Evolutionary conservation across 805 yeast species (phyloP), one percentile per base, ranked within the genome.

Genomic region (Teunomyces aglyptinius): DNA sequence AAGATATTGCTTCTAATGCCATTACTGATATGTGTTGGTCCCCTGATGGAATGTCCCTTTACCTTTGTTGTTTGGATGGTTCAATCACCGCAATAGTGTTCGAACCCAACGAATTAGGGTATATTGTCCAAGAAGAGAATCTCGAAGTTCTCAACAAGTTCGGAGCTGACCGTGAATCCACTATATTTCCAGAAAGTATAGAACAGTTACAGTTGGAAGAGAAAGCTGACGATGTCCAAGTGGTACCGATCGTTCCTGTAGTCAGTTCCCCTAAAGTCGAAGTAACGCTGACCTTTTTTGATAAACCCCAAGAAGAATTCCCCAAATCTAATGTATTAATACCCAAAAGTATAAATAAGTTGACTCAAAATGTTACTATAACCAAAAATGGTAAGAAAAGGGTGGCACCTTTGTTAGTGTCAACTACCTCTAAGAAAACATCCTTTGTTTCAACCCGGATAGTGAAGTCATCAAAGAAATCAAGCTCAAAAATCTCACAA

Each of bases 1-100:
- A 80, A 34, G 95, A 91, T 51, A 76, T 92, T 12, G 78, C 86
- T 3, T 71, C 75, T 32, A 89, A 86, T 53, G 78, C 96, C 0
- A 85, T 94, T 26, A 89, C 97, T 0, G 99, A 92, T 63, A 69
- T 92, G 41, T 77, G 88, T 26, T 92, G 99, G 99, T 76, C 86
- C 11, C 89, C 92, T 0, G 82, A 81, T 54, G 99, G 98, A 82
- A 81, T 54, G 99, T 98, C 3, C 70, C 74, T 24, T 69, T 79
- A 4, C 64, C 92, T n/a, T 90, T 81, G 92, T 49, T 88, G 96
- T 0, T 67, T 90, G 39, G 98, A 91, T 65, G 96, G 98, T 2
- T 73, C 89, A 0, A 83, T 94, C 6, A 76, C 89, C 0, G 78
- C 82, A 2, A 68, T 89, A 0, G 55, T 70, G 10, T 92, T 92